Conservation (phyloP, 2,329 filamentous ascomycete species). For the Fusarium anthophilum region DNA sequence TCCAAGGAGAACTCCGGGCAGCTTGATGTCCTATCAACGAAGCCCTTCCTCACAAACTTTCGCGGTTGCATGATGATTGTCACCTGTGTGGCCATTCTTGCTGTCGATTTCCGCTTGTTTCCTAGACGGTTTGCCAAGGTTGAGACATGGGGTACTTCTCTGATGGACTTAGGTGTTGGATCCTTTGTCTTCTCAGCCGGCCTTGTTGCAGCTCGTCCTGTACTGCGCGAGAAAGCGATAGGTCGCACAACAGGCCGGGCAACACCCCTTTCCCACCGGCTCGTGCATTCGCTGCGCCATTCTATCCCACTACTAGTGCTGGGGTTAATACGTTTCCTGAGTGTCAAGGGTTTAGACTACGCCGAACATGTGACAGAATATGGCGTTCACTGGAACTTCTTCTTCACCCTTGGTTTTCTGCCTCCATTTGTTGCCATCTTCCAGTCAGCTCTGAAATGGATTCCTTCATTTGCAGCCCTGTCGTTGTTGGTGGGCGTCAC, state of each 20-base stretch:
- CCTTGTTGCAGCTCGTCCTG: conserved; percentile 84
- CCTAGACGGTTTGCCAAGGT: conserved; percentile 96
- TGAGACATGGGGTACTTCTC: conserved; percentile 98
- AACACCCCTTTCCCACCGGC: conserved; percentile 63
- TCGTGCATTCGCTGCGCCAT: conserved; percentile 77
- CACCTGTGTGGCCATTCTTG: conserved; percentile 92
- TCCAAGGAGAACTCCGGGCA: conserved; percentile 44
- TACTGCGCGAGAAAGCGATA: conserved; percentile 73
- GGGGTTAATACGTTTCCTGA: conserved; percentile 82
- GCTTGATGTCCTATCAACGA: conserved; percentile 71
- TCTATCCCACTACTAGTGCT: conserved; percentile 84
- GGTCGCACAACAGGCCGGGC: conserved; percentile 59
- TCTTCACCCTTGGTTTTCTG: conserved; percentile 91
- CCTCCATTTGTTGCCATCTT: conserved; percentile 89
- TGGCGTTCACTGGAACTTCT: conserved; percentile 99
- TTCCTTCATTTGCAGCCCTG: conserved; percentile 82
- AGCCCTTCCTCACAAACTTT: conserved; percentile 93
- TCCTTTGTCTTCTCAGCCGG: conserved; percentile 97
- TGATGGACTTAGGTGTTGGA: conserved; percentile 98
- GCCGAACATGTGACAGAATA: conserved; percentile 98
- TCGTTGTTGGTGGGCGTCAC: conserved; percentile 72
- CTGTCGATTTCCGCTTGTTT: conserved; percentile 94
- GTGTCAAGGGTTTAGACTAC: conserved; percentile 94
- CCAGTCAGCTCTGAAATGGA: conserved; percentile 72
- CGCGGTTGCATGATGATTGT: conserved; percentile 90